phyloP scores from a whole-genome alignment of 768 basidiomycete species.

The Collybiopsis confluens region DNA sequence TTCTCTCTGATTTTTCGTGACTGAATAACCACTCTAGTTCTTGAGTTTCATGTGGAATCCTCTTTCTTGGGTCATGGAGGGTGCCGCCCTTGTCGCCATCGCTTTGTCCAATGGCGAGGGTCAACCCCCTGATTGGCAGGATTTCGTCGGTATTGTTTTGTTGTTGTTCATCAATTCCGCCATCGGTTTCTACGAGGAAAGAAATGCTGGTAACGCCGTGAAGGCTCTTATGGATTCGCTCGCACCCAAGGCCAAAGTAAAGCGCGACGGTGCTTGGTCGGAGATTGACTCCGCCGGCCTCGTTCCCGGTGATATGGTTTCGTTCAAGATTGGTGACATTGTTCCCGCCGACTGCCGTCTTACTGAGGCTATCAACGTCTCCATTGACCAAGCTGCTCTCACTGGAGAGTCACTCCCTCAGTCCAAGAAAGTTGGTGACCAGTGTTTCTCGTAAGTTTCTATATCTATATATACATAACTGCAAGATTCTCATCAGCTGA shows the following conservation, averaged over 20 bases:
- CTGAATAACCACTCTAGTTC: constrained; percentile 45
- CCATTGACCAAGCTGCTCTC: constrained; percentile 96
- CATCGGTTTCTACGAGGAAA: constrained; percentile 98
- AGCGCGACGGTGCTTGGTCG: constrained; percentile 77
- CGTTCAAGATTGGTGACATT: constrained; percentile 99
- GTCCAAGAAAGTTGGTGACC: constrained; percentile 89
- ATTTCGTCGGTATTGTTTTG: constrained; percentile 94
- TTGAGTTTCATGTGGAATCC: constrained; percentile 99
- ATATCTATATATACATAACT: constrained; percentile 7
- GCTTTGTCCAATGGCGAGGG: constrained; percentile 90
- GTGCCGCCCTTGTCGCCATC: constrained; percentile 90
- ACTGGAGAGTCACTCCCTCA: constrained; percentile 96
- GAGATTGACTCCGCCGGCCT: constrained; percentile 90
- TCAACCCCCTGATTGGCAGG: constrained; percentile 90
- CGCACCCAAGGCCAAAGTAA: constrained; percentile 94
- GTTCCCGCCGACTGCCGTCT: constrained; percentile 98
- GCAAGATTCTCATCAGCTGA: constrained; percentile 7
- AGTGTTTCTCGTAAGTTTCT: constrained; percentile 90
- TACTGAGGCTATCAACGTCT: constrained; percentile 94
- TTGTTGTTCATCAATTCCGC: constrained; percentile 91
- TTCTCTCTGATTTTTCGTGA: not conserved
- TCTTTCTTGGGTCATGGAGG: constrained; percentile 99
- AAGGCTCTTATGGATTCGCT: constrained; percentile 99
- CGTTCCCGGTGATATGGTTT: constrained; percentile 93
- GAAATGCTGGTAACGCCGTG: constrained; percentile 96